Base-by-base conservation (phyloP, 148 eudicot species). In the Fagopyrum homotropicum region DNA sequence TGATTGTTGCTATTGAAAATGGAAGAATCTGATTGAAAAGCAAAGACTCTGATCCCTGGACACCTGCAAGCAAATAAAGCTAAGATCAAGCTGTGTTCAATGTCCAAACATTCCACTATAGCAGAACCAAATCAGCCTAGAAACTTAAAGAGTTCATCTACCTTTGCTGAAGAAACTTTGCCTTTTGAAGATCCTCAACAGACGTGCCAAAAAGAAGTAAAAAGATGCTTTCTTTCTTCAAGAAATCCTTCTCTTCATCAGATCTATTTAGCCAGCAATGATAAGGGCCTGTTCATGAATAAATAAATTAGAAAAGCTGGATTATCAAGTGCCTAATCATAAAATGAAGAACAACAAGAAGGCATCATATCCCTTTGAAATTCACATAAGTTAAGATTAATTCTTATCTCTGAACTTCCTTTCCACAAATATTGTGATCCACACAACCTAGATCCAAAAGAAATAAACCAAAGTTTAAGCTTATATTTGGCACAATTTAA, bases 101-200 rank as follows among this genome's bases (percentile, higher is more conserved):
- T 35, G 71, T 14, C 19, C 50, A 26, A 72, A 49, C 48, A 5
- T 43, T 49, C 2, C 69, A 75, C 60, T 73, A 74, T 7, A 77
- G 72, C 75, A 45, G 17, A 77, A 79, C 29, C 74, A 75, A 19
- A 60, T 77, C 80, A 29, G 57, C 47, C 12, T 9, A 75, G 29
- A 76, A 44, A 54, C 47, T 9, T 9, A 75, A 19, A 76, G 47
- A 54, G 73, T 78, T 69, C 45, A 47, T 82, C 75, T 86, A 94
- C 98, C 98, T 91, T 81, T 88, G 96, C 80, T 94, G 93, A 79
- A 94, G 90, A 45, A 80, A 77, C 82, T 94, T 94, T 46, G 82
- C 90, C 78, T 83, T 91, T 79, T 87, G 87, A 69, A 91, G 72
- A 64, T 88, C 80, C 74, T 81, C 85, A 59, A 74, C 45, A 74